phyloP scores from a whole-genome alignment of 2,329 filamentous ascomycete species.

The Calonectria crousiana region DNA sequence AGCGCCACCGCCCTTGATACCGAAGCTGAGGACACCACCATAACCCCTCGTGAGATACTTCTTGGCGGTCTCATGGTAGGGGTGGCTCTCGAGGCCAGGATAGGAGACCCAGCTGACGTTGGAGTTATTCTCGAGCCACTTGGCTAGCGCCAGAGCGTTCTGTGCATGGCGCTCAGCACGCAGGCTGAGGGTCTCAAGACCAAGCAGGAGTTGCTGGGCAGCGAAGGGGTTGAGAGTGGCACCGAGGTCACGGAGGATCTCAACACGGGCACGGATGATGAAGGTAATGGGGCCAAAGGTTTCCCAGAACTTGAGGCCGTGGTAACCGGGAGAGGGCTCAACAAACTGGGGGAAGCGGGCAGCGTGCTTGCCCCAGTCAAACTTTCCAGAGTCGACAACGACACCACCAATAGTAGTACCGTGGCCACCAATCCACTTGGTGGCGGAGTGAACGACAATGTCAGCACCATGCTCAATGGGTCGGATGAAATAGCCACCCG shows the following conservation, averaged over 20 bases:
- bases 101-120: slow-evolving; percentile 96
- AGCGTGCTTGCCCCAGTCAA: slow-evolving; percentile 90
- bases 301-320: slow-evolving; percentile 94
- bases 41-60: slow-evolving; percentile 88
- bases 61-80: slow-evolving; percentile 83
- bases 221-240: slow-evolving; percentile 88
- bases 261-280: slow-evolving; percentile 87
- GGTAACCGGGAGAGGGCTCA: slow-evolving; percentile 89
- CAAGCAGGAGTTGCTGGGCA: slow-evolving; percentile 91
- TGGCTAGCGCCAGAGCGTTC: slow-evolving; percentile 84
- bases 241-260: slow-evolving; percentile 90
- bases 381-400: slow-evolving; percentile 89
- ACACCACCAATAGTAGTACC: slow-evolving; percentile 92
- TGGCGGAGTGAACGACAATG: slow-evolving; percentile 93
- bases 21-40: slow-evolving; percentile 92
- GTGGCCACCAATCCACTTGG: slow-evolving; percentile 97
- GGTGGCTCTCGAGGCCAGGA: slow-evolving; percentile 86
- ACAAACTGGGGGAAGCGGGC: slow-evolving; percentile 93
- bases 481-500: slow-evolving; percentile 87
- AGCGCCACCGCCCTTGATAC: slow-evolving; percentile 88
- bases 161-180: slow-evolving; percentile 87
- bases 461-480: slow-evolving; percentile 93
- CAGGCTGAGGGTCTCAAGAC: slow-evolving; percentile 89
- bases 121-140: slow-evolving; percentile 85
- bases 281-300: slow-evolving; percentile 88